Evolutionary conservation across 139 green algal genomes (phyloP).

Genomic region (Haematococcus lacustris): DNA sequence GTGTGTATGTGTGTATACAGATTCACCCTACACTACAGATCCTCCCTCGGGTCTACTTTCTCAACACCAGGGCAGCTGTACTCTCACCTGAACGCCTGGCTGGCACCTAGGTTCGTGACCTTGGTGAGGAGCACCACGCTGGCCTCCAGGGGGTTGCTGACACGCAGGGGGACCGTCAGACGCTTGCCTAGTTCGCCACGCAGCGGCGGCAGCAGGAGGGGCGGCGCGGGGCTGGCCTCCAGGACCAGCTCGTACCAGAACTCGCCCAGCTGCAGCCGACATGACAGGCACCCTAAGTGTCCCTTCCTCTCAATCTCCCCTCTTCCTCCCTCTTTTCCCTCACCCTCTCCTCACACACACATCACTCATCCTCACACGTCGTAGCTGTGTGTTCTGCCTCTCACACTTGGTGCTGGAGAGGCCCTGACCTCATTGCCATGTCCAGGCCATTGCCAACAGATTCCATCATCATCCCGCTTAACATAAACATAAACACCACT

Average conservation of each 20-base stretch:
- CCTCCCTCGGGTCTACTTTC: not conserved
- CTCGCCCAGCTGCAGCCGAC: constrained; percentile 39
- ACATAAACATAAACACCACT: not conserved
- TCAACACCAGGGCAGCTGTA: not conserved
- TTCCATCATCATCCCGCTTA: not conserved
- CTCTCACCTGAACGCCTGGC: constrained; percentile 1
- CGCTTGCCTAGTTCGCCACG: constrained; percentile 32
- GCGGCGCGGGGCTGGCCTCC: constrained; percentile 23
- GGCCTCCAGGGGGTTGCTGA: constrained; percentile 54
- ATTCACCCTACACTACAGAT: not conserved
- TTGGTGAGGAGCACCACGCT: too few species aligned
- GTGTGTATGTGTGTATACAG: too few species aligned
- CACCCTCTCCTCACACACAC: too few species aligned
- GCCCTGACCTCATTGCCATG: not conserved
- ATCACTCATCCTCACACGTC: too few species aligned
- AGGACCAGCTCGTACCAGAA: constrained; percentile 56
- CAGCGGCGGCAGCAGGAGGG: constrained; percentile 28
- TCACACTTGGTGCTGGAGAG: too few species aligned
- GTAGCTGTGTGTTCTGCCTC: too few species aligned
- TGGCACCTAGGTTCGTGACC: too few species aligned
- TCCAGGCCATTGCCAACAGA: not conserved
- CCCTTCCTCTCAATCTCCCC: not conserved
- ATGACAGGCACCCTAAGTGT: not conserved
- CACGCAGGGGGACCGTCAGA: constrained; percentile 5
- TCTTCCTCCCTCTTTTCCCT: too few species aligned